A percentile compares a stretch with the other conserved stretches of the same genome.
These are phyloP conservation scores for Sarocladium oryzae DNA, from an alignment of 2,329 filamentous ascomycete genomes.

Conservation along the genomic window DNA sequence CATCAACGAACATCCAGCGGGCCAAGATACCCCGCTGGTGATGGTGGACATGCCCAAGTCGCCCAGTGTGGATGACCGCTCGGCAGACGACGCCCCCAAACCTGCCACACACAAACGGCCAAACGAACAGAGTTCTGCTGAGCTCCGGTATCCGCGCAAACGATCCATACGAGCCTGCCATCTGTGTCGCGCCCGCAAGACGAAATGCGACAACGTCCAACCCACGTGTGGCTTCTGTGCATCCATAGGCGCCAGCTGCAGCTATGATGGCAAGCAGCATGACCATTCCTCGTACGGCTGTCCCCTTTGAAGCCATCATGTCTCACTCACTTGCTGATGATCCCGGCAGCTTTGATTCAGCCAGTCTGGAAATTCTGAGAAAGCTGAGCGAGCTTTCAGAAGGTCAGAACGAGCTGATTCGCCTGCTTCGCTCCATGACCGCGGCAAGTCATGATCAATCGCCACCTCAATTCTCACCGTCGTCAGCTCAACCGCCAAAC, in stretches of 20 bases:
- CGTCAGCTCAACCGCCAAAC: not conserved
- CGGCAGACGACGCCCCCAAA: not conserved
- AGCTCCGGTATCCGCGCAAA: slow-evolving; percentile 22
- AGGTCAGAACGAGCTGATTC: slow-evolving; percentile 16
- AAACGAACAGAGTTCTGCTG: slow-evolving; percentile 11
- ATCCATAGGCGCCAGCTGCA: slow-evolving; percentile 25
- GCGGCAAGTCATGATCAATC: slow-evolving; percentile 9
- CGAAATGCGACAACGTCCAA: slow-evolving; percentile 31
- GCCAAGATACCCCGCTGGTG: not conserved
- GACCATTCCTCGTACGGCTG: slow-evolving; percentile 19
- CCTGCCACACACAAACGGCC: not conserved
- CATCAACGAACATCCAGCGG: not conserved
- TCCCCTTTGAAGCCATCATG: too few species aligned
- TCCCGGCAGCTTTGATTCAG: slow-evolving; percentile 25
- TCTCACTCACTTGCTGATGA: not conserved
- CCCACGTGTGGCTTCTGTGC: slow-evolving; percentile 30
- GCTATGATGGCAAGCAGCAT: slow-evolving; percentile 21
- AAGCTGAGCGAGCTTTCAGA: slow-evolving; percentile 17
- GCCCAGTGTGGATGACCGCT: not conserved
- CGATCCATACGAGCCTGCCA: slow-evolving; percentile 28
- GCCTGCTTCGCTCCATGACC: slow-evolving; percentile 14
- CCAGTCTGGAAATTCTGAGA: slow-evolving; percentile 27
- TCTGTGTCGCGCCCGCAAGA: slow-evolving; percentile 28
- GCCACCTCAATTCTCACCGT: not conserved
- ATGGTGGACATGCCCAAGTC: not conserved